Evolutionary conservation across 2,329 filamentous ascomycete species (phyloP), one percentile per base, ranked within the genome.

Genomic region (Colletotrichum sp.): DNA sequence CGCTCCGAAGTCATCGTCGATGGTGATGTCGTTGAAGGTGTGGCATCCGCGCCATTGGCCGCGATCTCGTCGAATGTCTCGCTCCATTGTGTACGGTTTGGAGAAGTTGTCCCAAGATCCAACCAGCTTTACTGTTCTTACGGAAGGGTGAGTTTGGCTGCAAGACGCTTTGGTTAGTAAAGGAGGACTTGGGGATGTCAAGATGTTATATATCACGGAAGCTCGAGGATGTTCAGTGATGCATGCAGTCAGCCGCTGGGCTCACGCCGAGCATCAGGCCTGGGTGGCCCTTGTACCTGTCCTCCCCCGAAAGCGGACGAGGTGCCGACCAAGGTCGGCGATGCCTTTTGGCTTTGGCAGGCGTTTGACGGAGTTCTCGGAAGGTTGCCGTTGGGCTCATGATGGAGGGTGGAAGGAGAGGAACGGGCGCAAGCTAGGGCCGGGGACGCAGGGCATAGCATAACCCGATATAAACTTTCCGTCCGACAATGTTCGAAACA

Each of bases 81-180:
- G 92, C 83, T 96, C 92, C 93, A 99, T 96, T 61, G 88, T 88
- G 87, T 98, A 96, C 66, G 92, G 88, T 81, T 90, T 92, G 76
- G 90, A 88, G 86, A 98, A 98, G 87, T 98, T 98, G 87, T 98
- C 96, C 96, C 96, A 99, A 78, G 96, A 98, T 77, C 96, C 96
- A 80, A 97, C 89, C 61, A 98, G 90, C 82, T 94, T 92, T 79
- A 98, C 94, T 60, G 93, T 93, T 78, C 90, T 89, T 77, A 92
- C 89, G 67, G 90, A 89, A 78, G 90, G 89, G 79, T 90, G 84
- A 71, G 92, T 92, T 85, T 91, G 88, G 81, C 92, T 93, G 82
- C 15, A 26, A 74, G 63, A 74, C 30, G n/a, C 15, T 3, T 16
- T 72, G 72, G 78, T 84, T 72, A 83, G 81, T 74, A 80, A 78